These are phyloP conservation scores for Coccinonectria pachysandricola DNA, from an alignment of 2,329 filamentous ascomycete genomes.

Conservation along the genomic window DNA sequence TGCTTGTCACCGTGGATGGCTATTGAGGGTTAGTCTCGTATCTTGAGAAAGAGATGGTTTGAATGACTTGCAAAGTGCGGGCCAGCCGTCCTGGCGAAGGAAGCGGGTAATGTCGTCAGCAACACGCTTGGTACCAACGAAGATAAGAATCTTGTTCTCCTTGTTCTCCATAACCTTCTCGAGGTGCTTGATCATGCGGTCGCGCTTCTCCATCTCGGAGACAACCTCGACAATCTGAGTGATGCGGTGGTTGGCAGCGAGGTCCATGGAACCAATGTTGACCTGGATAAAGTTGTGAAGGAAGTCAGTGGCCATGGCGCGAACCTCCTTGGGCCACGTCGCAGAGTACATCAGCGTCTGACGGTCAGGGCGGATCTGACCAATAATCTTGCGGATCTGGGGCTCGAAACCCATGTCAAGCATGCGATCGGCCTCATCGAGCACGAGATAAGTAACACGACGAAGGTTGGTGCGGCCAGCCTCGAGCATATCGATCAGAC, in stretches of 20 bases:
- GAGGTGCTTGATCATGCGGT: constrained; percentile 92
- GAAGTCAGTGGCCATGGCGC: constrained; percentile 82
- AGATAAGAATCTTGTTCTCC: constrained; percentile 89
- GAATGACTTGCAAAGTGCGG: constrained; percentile 81
- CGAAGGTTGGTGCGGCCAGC: constrained; percentile 96
- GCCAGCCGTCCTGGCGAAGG: constrained; percentile 96
- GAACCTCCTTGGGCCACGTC: constrained; percentile 98
- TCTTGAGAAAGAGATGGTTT: no score
- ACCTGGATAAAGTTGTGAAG: constrained; percentile 96
- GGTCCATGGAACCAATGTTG: constrained; percentile 93
- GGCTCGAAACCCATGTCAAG: constrained; percentile 99
- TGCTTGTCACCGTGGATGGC: constrained; percentile 99
- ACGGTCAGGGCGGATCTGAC: constrained; percentile 94
- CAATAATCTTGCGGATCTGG: constrained; percentile 97
- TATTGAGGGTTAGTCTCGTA: no score
- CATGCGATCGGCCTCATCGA: constrained; percentile 99
- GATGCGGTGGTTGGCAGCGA: constrained; percentile 95
- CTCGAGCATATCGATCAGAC: constrained; percentile 97
- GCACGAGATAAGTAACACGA: constrained; percentile 93
- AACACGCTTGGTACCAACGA: constrained; percentile 88
- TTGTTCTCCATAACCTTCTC: constrained; percentile 98
- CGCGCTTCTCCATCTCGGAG: constrained; percentile 93
- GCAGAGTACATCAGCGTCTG: constrained; percentile 99
- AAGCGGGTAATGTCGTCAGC: constrained; percentile 97
- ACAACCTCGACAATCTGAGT: constrained; percentile 97